Evolutionary conservation across 805 yeast genomes (phyloP), one percentile per base, ranked within the genome.

Genomic region (Yamadazyma scolyti): DNA sequence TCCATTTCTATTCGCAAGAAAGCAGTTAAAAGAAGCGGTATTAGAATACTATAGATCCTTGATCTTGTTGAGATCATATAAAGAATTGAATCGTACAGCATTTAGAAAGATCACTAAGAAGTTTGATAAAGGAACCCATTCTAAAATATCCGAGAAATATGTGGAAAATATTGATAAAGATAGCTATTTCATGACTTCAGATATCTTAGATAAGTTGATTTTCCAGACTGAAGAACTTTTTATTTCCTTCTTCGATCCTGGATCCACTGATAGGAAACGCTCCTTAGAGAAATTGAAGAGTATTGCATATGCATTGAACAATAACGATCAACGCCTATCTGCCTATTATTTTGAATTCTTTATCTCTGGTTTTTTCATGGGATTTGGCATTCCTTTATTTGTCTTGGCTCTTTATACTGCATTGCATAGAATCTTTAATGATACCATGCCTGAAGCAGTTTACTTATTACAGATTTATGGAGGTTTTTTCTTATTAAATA

Each of bases 91-190:
- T 56, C 69, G 88, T 18, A 88, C 95, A 0, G 98, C 94, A 0
- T 77, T 89, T 47, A 73, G 96, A 31, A 93, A 93, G 48, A 79
- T 93, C 47, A 68, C 87, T 36, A 93, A 93, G 51, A 93, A 93
- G 54, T 89, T 77, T 52, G 98, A 93, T 57, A 93, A 93, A 48
- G 68, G 80, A 4, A 68, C 79, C 2, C 51, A 62, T 9, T 61
- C 74, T 7, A 44, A 61, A 1, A 43, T 70, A 4, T 62, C 75
- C 9, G 53, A 60, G 1, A 39, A 52, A 3, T 86, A 77, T 48
- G 68, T 80, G 77, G 66, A 65, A 13, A 74, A 72, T 32, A 71
- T 84, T 5, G 77, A 79, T 39, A 43, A 50, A 3, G 39, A 42
- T 8, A 54, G 78, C n/a, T 68, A 77, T 44, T 80, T 83, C 50